phyloP scores from a whole-genome alignment of 2,329 filamentous ascomycete species.

The Rhynchosporium secalis region DNA sequence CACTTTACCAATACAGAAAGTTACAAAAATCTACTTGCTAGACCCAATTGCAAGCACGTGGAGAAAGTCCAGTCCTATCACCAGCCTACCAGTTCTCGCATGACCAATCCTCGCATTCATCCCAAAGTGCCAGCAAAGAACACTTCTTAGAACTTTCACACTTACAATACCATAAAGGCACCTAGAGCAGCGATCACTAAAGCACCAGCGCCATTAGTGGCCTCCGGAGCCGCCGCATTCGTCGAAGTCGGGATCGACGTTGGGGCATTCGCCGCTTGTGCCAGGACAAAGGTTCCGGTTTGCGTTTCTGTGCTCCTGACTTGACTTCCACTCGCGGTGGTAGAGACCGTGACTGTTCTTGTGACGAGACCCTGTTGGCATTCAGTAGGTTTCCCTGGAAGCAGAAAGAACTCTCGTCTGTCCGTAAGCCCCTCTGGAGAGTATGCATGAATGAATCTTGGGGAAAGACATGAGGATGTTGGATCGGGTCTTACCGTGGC shows the following conservation, averaged over 20 bases:
- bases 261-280: slow-evolving; percentile 11
- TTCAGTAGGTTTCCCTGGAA: background rate
- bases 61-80: background rate
- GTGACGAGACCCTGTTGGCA: slow-evolving; percentile 12
- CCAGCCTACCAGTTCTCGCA: background rate
- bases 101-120: background rate
- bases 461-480: no score
- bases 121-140: background rate
- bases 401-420: background rate
- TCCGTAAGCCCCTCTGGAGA: background rate
- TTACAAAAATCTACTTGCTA: background rate
- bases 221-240: slow-evolving; percentile 3
- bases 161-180: slow-evolving; percentile 8
- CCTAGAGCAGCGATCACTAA: slow-evolving; percentile 8
- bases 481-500: background rate
- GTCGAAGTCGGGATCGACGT: slow-evolving; percentile 12
- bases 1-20: background rate
- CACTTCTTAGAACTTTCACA: background rate
- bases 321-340: slow-evolving; percentile 6
- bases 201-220: slow-evolving; percentile 9
- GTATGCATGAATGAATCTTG: no score
- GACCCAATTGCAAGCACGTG: background rate
- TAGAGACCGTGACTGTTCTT: slow-evolving; percentile 16
- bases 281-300: slow-evolving; percentile 13
- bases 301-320: slow-evolving; percentile 14